Base-by-base conservation (phyloP, 2,329 filamentous ascomycete species). In the Colletotrichum costaricense region DNA sequence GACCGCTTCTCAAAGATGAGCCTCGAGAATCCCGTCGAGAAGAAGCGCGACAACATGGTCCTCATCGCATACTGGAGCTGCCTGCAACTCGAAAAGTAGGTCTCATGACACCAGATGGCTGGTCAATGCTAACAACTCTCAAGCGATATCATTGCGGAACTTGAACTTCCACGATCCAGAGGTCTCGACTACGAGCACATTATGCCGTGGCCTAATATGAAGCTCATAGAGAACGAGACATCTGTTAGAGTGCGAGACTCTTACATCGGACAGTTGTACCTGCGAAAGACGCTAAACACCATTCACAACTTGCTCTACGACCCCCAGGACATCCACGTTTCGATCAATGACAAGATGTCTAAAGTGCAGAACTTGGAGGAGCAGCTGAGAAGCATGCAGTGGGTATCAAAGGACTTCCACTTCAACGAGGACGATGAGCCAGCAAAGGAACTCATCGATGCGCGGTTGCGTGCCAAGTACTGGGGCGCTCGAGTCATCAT, bases 401-500 rank as follows among this genome's bases (percentile, higher is more conserved):
- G 88, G 83, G 86, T 88, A 19, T 86, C 88, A 0, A 79, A 80
- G 1, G 83, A 83, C 67, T 91, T 88, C 77, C 80, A 80, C 78
- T 96, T 89, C 82, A 83, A 88, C 2, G 93, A 95, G 73, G 82
- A 87, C 2, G 94, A 97, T 67, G 87, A 88, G 5, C 94, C 95
- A 1, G 90, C 95, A 0, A 81, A 79, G 0, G 92, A 98, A 62
- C 95, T 98, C 73, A 91, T 98, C 19, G 87, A 91, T 14, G 96
- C 96, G 38, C 91, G 97, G 26, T 87, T 98, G 74, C 92, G 96
- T 55, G 97, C 94, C 16, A 98, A 99, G 81, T 98, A 97, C 82
- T 98, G 96, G 87, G 97, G 97, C 24, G 95, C 95, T 0, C 90
- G 93, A 76, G 95, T 97, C 75, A 95, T 98, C 79, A 95, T 96